These are phyloP conservation scores for Arxiozyma slooffiae DNA, from an alignment of 1,139 yeast species.

Conservation along the genomic window DNA sequence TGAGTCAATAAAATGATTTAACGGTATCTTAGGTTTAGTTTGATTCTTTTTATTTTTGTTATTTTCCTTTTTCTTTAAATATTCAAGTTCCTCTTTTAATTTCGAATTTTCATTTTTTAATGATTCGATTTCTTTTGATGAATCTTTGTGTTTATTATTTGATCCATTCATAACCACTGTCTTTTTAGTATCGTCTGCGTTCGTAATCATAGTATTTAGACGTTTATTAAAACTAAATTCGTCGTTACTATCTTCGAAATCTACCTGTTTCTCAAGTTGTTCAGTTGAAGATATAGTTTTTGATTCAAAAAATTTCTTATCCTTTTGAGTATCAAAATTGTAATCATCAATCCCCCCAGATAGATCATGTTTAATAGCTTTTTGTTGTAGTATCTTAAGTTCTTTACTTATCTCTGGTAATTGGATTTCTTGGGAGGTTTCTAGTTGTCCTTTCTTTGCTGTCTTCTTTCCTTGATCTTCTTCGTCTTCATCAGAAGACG, in stretches of 20 bases:
- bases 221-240: slow-evolving; percentile 1
- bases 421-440: too few relatives aligned
- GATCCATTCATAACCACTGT: background rate
- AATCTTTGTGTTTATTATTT: too few relatives aligned
- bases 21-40: background rate
- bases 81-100: background rate
- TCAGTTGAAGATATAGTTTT: too few relatives aligned
- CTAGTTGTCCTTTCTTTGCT: too few relatives aligned
- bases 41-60: too few relatives aligned
- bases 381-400: background rate
- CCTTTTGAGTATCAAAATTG: background rate
- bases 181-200: background rate
- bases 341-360: background rate
- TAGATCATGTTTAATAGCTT: background rate
- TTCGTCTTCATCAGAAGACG: slow-evolving; percentile 75
- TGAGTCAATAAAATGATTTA: slow-evolving; percentile 1
- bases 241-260: background rate
- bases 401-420: too few relatives aligned
- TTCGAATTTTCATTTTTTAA: slow-evolving; percentile 2
- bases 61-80: background rate
- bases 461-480: slow-evolving; percentile 30
- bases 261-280: background rate
- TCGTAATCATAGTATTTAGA: background rate
- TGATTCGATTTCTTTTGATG: background rate
- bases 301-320: background rate